Evolutionary conservation across 352 stramenopile genomes (phyloP), one percentile per base, ranked within the genome.

Genomic region (Phytopythium litorale): DNA sequence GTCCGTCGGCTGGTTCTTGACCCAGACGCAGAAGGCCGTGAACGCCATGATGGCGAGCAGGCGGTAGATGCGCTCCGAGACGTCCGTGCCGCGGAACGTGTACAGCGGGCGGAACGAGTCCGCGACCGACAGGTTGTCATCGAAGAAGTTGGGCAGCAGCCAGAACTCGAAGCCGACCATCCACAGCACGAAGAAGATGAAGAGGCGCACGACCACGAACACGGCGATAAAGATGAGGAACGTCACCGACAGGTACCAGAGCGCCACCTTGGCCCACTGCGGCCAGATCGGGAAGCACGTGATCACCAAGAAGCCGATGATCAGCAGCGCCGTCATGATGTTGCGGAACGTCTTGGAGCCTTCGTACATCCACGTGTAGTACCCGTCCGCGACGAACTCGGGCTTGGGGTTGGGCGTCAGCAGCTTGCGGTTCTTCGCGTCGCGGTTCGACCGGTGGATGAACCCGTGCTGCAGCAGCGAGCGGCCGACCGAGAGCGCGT

Each of bases 231-330:
- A 98, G 75, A 99, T 97, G 48, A 99, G 85, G 59, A 99, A 95
- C 49, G 96, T 99, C 45, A 99, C 97, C 0, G 96, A 98, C 68
- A 98, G 78, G 78, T 99, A 99, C 97, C 97, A 99, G 28, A 99
- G 85, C 67, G 97, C 83, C 12, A 97, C 90, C 85, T 99, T 99
- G 57, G 98, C 83, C 78, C 98, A 98, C 67, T 98, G 94, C 45
- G 98, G 98, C 98, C 98, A 99, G 68, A 99, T 99, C 13, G 97
- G 97, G 74, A 99, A 99, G 81, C 97, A 99, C 60, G 96, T 98
- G 65, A 98, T 97, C 56, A 91, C 91, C 45, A 99, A 76, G 71
- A 99, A 99, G 52, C 94, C 94, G 53, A 98, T 87, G 75, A 99
- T 99, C 62, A 99, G 81, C 61, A 97, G 70, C 54, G 88, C 94